Evolutionary conservation across 2,329 filamentous ascomycete species (phyloP), one percentile per base, ranked within the genome.

Genomic region (Alternaria triticina): DNA sequence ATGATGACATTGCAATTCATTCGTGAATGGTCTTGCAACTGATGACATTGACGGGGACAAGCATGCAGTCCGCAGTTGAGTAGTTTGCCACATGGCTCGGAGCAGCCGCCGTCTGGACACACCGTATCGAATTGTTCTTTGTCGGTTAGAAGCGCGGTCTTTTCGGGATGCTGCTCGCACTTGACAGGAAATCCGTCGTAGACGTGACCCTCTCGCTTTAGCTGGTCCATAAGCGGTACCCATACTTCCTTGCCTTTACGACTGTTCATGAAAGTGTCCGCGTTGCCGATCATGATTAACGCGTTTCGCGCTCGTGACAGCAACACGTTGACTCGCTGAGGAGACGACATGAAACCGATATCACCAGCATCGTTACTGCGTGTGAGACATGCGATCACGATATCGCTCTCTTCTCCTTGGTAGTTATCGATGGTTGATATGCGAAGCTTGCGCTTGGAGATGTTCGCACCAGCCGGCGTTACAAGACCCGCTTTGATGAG

Each of bases 381-480:
- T 0, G 90, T 92, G 11, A 94, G 76, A 0, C 89, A 90, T 0
- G 82, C 86, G 8, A 94, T 85, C 0, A 93, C 88, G 15, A 94
- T 90, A 1, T 93, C 87, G 40, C 87, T 89, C 67, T 94, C 91
- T 71, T 94, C 91, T 1, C 91, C 91, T 74, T 94, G 91, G 61
- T 91, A 94, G 64, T 94, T 94, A 65, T 94, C 89, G 55, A 94
- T 90, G 0, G 91, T 93, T 0, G 91, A 92, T 0, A 94, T 81
- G 0, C 85, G 82, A 15, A 93, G 81, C 0, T 74, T 81, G 1
- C 80, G 81, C 64, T 88, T 90, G 0, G 82, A 75, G 0, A 86
- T 75, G 5, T 85, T 83, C 0, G 86, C 84, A 0, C 82, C 84
- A 0, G 86, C 85, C 2, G 83, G 75, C 0, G 86, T 83, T n/a